Evolutionary conservation across 345 rosid genomes (phyloP).

Genomic region (Acer yangbiense): DNA sequence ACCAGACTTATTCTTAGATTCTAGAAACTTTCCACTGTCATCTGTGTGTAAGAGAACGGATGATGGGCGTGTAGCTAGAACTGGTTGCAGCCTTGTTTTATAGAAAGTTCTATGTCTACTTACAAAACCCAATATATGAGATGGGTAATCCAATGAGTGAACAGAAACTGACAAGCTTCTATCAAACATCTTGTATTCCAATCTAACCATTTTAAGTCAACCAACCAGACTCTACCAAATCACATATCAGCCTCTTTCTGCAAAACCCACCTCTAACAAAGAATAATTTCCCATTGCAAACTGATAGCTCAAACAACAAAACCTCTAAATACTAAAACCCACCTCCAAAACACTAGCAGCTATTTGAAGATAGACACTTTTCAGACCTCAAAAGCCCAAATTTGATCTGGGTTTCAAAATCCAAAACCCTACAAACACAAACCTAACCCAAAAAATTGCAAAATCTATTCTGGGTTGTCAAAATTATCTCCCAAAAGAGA

Average conservation of each 20-base stretch:
- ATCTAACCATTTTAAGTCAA: constrained; percentile 13
- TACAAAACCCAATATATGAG: constrained; percentile 31
- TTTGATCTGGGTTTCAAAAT: not conserved
- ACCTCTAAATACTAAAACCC: not conserved
- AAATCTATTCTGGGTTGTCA: constrained; percentile 12
- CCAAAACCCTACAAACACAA: not conserved
- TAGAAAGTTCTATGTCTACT: constrained; percentile 28
- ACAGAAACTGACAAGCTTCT: constrained; percentile 54
- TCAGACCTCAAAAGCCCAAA: not conserved
- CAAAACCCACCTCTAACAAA: not conserved
- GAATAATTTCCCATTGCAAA: not conserved
- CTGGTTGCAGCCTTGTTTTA: constrained; percentile 43
- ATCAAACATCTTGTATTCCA: constrained; percentile 41
- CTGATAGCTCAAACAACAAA: constrained; percentile 1
- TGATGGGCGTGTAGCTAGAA: constrained; percentile 52
- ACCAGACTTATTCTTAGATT: constrained; percentile 44
- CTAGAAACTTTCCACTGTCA: constrained; percentile 52
- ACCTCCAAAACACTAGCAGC: not conserved
- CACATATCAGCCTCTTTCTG: constrained; percentile 7
- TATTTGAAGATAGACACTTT: no score
- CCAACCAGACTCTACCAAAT: constrained; percentile 4
- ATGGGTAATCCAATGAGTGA: constrained; percentile 41
- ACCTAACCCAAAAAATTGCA: constrained; percentile 14
- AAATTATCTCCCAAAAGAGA: constrained; percentile 16
- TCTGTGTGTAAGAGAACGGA: constrained; percentile 52